Evolutionary conservation across 495 filamentous ascomycete species (phyloP), one percentile per base, ranked within the genome.

Genomic region (Aspergillus homomorphus): DNA sequence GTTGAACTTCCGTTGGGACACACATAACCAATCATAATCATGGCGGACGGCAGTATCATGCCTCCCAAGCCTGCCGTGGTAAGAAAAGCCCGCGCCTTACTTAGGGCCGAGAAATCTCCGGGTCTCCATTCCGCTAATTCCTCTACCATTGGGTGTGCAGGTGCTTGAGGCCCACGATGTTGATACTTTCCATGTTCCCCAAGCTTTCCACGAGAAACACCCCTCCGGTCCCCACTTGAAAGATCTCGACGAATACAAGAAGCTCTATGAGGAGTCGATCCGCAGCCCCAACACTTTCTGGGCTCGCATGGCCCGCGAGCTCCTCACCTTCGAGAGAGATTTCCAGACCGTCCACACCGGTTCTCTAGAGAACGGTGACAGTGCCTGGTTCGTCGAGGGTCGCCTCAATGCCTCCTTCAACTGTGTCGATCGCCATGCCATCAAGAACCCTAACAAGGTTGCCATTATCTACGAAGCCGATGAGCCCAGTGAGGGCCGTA

Each of bases 391-490:
- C 72, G 74, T 90, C 51, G 94, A 96, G 75, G 94, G 94, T 57
- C 84, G 87, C 58, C 81, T 99, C 64, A 98, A 98, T 66, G 95
- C 94, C 46, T 92, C 89, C 22, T 99, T 90, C 84, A 99, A 99
- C 80, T 95, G 91, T 69, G 89, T 99, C 54, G 94, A 99, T 66
- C 89, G 94, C 60, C 94, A 97, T 74, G 94, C 93, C 10, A 80
- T 93, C 78, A 92, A 91, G 75, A 83, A 96, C 77, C 95, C 95
- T 18, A 77, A 96, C 75, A 89, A 85, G 78, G 84, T 92, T 42
- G 94, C 94, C 64, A 95, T 99, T 74, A 96, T 98, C 80, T 99
- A 97, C 78, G 94, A 99, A 75, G 94, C 92, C 53, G 95, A 98
- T 66, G 94, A 98, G 74, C 86, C 87, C 24, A 82, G 77, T 46